Percentiles rank a stretch among this genome's conserved stretches.
phyloP scores from a whole-genome alignment of 306 rosid genomes.

The Trifolium dubium region DNA sequence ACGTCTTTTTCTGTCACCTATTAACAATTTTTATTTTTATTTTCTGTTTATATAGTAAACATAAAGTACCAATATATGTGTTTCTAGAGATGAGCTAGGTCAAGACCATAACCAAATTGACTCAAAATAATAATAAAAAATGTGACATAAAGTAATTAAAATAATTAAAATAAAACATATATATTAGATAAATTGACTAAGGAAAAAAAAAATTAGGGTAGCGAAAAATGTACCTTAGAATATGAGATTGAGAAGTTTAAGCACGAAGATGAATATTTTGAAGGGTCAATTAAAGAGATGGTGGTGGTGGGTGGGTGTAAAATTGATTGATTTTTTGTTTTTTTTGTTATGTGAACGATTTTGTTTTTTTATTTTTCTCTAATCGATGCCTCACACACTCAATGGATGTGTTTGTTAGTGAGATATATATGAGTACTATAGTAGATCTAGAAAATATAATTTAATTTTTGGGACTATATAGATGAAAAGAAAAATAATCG shows the following conservation, averaged over 20 bases:
- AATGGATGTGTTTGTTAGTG: slow-evolving; percentile 36
- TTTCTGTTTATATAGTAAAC: slow-evolving; percentile 10
- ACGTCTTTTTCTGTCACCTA: slow-evolving; percentile 48
- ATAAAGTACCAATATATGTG: slow-evolving; percentile 41
- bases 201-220: slow-evolving; percentile 46
- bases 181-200: slow-evolving; percentile 51
- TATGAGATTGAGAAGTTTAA: slow-evolving; percentile 42
- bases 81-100: slow-evolving; percentile 50
- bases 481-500: neutral
- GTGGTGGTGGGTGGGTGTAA: slow-evolving; percentile 34
- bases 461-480: neutral
- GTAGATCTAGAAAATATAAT: slow-evolving; percentile 15
- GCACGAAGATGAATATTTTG: slow-evolving; percentile 43
- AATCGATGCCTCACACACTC: slow-evolving; percentile 47
- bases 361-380: slow-evolving; percentile 34
- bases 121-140: slow-evolving; percentile 41
- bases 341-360: slow-evolving; percentile 46
- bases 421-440: neutral
- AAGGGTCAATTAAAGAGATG: slow-evolving; percentile 44
- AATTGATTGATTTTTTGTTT: neutral
- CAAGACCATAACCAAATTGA: slow-evolving; percentile 56
- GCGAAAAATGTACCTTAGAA: slow-evolving; percentile 62
- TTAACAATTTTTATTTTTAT: neutral
- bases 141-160: slow-evolving; percentile 53
- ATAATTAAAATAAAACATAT: slow-evolving; percentile 12